Conservation (phyloP, 2,329 filamentous ascomycete genomes). For the Aspergillus quadricinctus region DNA sequence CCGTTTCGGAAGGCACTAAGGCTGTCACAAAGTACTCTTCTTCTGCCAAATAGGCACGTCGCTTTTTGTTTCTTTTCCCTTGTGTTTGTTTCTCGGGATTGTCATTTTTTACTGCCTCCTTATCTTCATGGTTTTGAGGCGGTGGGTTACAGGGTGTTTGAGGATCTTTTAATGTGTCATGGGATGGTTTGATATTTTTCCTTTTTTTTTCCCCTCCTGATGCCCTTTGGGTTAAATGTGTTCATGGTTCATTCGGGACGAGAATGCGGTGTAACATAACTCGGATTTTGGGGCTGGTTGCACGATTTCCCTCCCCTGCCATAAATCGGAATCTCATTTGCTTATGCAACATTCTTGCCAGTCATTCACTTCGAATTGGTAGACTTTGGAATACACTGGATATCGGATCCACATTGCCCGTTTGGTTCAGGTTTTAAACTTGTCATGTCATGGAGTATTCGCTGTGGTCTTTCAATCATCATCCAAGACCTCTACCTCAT, state of each 20-base stretch:
- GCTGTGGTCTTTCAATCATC: slow-evolving; percentile 45
- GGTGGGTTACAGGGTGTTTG: slow-evolving; percentile 44
- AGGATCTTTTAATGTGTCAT: slow-evolving; percentile 46
- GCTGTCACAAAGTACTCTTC: slow-evolving; percentile 99
- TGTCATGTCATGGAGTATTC: neutral
- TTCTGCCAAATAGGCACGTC: slow-evolving; percentile 83
- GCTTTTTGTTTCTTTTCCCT: slow-evolving; percentile 55
- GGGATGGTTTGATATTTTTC: slow-evolving; percentile 43
- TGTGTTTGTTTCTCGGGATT: slow-evolving; percentile 52
- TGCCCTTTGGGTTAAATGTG: slow-evolving; percentile 36
- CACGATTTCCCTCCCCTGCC: slow-evolving; percentile 27
- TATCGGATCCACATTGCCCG: neutral
- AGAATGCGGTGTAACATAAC: slow-evolving; percentile 45
- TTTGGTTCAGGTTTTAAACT: neutral
- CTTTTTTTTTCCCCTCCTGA: slow-evolving; percentile 11
- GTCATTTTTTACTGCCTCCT: slow-evolving; percentile 41
- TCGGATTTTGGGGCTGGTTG: slow-evolving; percentile 35
- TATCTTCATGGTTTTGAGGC: slow-evolving; percentile 41
- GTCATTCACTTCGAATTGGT: neutral
- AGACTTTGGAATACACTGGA: neutral
- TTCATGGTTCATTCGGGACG: slow-evolving; percentile 42
- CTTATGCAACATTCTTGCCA: neutral
- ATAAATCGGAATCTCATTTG: slow-evolving; percentile 36
- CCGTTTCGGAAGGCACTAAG: slow-evolving; percentile 99
- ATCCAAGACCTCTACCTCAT: slow-evolving; percentile 86